Conservation (phyloP, 2,329 filamentous ascomycete genomes). For the Cladosporium sphaerospermum region DNA sequence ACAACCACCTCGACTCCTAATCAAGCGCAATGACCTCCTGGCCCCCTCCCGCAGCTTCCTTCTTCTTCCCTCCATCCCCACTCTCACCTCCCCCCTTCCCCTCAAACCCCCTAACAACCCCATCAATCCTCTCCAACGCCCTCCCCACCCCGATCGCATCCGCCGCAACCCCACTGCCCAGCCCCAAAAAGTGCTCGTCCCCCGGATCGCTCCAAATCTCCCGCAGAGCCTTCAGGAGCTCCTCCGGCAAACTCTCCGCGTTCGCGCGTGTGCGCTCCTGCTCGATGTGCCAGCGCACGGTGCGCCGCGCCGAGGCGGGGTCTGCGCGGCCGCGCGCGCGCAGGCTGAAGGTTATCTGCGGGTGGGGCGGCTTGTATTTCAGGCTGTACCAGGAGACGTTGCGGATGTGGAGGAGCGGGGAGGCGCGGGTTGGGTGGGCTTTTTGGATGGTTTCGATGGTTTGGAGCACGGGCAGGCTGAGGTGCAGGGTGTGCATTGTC, state of each 20-base stretch:
- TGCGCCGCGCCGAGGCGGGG: conserved; percentile 18
- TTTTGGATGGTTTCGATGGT: conserved; percentile 56
- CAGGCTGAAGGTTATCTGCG: conserved; percentile 32
- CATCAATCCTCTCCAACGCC: conserved; percentile 34
- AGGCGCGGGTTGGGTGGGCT: conserved; percentile 11
- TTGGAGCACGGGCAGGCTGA: conserved; percentile 59
- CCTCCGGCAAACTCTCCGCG: conserved; percentile 18
- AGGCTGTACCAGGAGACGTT: conserved; percentile 33
- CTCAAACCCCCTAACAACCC: conserved; percentile 30
- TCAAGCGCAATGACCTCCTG: conserved; percentile 26
- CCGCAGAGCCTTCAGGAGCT: conserved; percentile 28
- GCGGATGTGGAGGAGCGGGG: conserved; percentile 28
- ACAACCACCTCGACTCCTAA: conserved; percentile 13
- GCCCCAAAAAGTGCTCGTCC: conserved; percentile 33
- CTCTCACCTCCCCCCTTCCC: not conserved
- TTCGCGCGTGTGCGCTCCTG: conserved; percentile 16
- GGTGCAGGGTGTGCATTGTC: conserved; percentile 52
- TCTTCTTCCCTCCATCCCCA: not conserved
- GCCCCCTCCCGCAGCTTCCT: not conserved
- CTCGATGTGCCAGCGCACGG: conserved; percentile 33
- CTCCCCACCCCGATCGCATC: conserved; percentile 30
- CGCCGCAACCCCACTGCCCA: conserved; percentile 33
- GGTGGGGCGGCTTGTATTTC: conserved; percentile 35
- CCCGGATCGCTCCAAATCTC: conserved; percentile 26
- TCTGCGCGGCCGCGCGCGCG: conserved; percentile 23